phyloP scores from a whole-genome alignment of 2,329 filamentous ascomycete species.

The Cryoendolithus antarcticus region DNA sequence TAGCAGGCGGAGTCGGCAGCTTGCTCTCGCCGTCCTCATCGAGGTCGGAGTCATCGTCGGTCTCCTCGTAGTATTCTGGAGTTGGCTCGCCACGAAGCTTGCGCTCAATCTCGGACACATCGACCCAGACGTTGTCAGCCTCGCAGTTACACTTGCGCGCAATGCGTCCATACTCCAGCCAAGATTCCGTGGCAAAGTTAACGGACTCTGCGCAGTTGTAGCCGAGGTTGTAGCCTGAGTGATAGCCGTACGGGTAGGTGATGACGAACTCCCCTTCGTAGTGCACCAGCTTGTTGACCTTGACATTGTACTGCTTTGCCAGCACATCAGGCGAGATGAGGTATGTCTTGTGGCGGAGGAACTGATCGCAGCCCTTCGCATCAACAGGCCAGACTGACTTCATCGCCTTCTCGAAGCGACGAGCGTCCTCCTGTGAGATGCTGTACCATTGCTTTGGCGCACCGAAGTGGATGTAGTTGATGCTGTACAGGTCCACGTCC shows the following conservation, averaged over 20 bases:
- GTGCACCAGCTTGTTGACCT: constrained; percentile 88
- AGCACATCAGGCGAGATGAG: constrained; percentile 85
- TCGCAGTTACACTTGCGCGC: constrained; percentile 97
- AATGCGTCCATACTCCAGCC: constrained; percentile 88
- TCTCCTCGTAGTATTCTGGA: constrained; percentile 70
- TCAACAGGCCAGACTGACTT: constrained; percentile 87
- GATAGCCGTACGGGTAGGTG: constrained; percentile 95
- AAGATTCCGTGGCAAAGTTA: constrained; percentile 92
- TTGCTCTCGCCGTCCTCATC: constrained; percentile 43
- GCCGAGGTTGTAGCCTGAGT: constrained; percentile 93
- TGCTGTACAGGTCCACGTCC: constrained; percentile 97
- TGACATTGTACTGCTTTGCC: constrained; percentile 81
- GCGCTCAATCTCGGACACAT: constrained; percentile 89
- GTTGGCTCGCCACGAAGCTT: constrained; percentile 76
- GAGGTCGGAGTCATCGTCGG: constrained; percentile 50
- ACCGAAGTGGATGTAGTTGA: constrained; percentile 98
- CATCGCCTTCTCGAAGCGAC: constrained; percentile 90
- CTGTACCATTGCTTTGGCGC: constrained; percentile 99
- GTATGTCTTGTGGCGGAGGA: constrained; percentile 94
- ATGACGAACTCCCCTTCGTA: constrained; percentile 97
- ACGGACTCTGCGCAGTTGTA: constrained; percentile 99
- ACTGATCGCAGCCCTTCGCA: constrained; percentile 90
- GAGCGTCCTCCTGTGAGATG: constrained; percentile 88
- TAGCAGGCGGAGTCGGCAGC: constrained; percentile 66
- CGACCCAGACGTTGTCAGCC: constrained; percentile 95